A percentile compares a stretch with the other conserved stretches of the same genome.
Conservation (phyloP, 352 stramenopile species). For the Globisporangium parvum region DNA sequence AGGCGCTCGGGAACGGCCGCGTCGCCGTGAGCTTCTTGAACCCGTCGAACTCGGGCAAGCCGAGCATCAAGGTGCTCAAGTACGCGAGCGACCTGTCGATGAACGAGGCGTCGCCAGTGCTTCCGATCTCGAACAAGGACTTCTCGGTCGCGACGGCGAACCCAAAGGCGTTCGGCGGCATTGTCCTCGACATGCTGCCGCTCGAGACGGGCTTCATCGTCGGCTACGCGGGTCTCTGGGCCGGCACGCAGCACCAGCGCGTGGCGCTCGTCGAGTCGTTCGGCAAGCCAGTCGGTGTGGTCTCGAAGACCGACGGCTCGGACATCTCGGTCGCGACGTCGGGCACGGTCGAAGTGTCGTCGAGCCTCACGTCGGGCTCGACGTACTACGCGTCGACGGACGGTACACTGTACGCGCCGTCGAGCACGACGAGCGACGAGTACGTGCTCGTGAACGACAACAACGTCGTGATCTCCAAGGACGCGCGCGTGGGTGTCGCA, state of each 20-base stretch:
- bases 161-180: slow-evolving; percentile 37
- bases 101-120: slow-evolving; percentile 36
- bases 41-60: slow-evolving; percentile 61
- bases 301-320: slow-evolving; percentile 46
- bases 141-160: slow-evolving; percentile 52
- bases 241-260: slow-evolving; percentile 52
- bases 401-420: slow-evolving; percentile 46
- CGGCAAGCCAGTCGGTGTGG: slow-evolving; percentile 64
- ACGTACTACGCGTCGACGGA: slow-evolving; percentile 69
- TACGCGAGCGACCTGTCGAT: slow-evolving; percentile 54
- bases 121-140: slow-evolving; percentile 69
- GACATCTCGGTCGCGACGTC: slow-evolving; percentile 56
- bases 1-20: slow-evolving; percentile 41
- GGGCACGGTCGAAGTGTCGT: slow-evolving; percentile 45
- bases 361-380: slow-evolving; percentile 31
- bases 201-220: slow-evolving; percentile 47
- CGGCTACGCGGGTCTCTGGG: slow-evolving; percentile 52
- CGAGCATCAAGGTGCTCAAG: slow-evolving; percentile 70
- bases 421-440: slow-evolving; percentile 37
- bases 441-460: slow-evolving; percentile 68
- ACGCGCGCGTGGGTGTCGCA: slow-evolving; percentile 62
- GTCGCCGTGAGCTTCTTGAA: slow-evolving; percentile 71
- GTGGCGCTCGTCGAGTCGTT: slow-evolving; percentile 66
- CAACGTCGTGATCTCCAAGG: slow-evolving; percentile 72
- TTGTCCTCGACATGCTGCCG: slow-evolving; percentile 56